Conservation (phyloP, 2,329 filamentous ascomycete genomes). For the Dothideomycetidae sp. region DNA sequence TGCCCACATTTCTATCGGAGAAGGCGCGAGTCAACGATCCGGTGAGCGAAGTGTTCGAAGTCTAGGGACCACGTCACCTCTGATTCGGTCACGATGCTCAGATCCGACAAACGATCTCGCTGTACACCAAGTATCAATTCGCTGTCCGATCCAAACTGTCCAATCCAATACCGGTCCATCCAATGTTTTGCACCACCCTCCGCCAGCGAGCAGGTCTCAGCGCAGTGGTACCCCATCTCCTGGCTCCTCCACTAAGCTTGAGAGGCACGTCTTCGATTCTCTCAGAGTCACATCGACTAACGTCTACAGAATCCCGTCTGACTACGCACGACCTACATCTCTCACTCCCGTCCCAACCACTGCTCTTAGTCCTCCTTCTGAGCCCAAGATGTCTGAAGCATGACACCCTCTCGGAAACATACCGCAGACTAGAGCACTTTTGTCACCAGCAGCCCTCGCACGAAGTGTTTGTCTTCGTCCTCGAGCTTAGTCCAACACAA, state of each 20-base stretch:
- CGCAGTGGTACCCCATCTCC: conserved; percentile 23
- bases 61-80: no score
- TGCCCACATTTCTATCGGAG: background rate
- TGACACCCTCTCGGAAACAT: no score
- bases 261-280: conserved; percentile 17
- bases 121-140: no score
- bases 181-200: conserved; percentile 30
- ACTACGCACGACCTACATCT: conserved; percentile 26
- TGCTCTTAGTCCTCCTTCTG: conserved; percentile 21
- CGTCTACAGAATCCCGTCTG: conserved; percentile 19
- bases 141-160: conserved; percentile 1
- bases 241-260: conserved; percentile 15
- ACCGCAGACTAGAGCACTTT: no score
- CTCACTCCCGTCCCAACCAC: conserved; percentile 13
- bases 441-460: no score
- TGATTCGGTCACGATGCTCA: no score
- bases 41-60: no score
- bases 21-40: background rate
- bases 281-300: conserved; percentile 8
- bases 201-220: conserved; percentile 25
- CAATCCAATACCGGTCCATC: background rate
- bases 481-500: no score
- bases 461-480: no score
- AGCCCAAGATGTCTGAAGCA: no score
- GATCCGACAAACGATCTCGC: no score